Conservation (phyloP, 768 basidiomycete genomes). For the Hemileccinum rubropunctum region DNA sequence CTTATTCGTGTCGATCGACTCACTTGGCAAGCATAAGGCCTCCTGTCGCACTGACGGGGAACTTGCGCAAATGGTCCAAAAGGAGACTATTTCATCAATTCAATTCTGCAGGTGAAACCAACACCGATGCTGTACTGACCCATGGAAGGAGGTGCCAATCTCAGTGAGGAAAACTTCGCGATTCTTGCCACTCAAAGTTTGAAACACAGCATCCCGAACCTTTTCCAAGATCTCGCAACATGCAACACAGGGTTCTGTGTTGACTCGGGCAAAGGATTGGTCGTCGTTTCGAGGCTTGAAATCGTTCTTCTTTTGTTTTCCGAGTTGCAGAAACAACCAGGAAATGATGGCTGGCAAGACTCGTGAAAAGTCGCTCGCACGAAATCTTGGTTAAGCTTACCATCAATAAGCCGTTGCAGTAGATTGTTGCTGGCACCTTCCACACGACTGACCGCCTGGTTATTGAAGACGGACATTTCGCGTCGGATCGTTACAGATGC, state of each 20-base stretch:
- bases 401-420: constrained; percentile 77
- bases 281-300: constrained; percentile 98
- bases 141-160: constrained; percentile 92
- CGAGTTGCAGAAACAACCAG: constrained; percentile 74
- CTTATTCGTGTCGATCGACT: constrained; percentile 30
- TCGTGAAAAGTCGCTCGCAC: background rate
- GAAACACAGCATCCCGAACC: constrained; percentile 71
- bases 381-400: constrained; percentile 42
- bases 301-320: constrained; percentile 93
- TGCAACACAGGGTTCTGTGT: constrained; percentile 87
- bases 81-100: constrained; percentile 55
- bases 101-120: constrained; percentile 5
- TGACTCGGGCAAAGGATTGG: constrained; percentile 88
- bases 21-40: constrained; percentile 98
- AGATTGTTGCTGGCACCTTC: constrained; percentile 81
- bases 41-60: constrained; percentile 94
- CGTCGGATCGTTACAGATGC: constrained; percentile 84
- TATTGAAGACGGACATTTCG: constrained; percentile 92
- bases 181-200: constrained; percentile 89
- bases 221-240: constrained; percentile 86
- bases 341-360: constrained; percentile 55
- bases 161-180: constrained; percentile 89
- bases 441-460: constrained; percentile 78
- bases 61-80: constrained; percentile 92
- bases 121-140: constrained; percentile 39